Conservation (phyloP, 2,329 filamentous ascomycete species). For the Uncinocarpus reesii region DNA sequence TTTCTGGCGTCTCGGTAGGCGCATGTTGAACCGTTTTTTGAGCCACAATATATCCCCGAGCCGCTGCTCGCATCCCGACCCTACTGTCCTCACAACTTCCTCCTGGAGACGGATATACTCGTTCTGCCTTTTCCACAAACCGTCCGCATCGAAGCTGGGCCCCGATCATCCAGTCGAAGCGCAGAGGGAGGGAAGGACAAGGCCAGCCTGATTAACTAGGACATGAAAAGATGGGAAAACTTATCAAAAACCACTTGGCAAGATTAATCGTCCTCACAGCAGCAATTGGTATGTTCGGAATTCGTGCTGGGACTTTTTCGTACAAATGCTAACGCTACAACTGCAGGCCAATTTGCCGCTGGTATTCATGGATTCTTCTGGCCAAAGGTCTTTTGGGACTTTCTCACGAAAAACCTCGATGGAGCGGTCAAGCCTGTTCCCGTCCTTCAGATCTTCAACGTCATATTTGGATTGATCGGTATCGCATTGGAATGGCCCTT, state of each 20-base stretch:
- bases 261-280: conserved; percentile 85
- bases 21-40: not conserved
- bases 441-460: conserved; percentile 77
- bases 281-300: conserved; percentile 51
- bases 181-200: conserved; percentile 3
- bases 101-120: not conserved
- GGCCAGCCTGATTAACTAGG: conserved; percentile 1
- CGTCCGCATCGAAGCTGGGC: not conserved
- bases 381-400: conserved; percentile 99
- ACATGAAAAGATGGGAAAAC: conserved; percentile 63
- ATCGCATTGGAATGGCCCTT: conserved; percentile 89
- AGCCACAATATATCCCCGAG: conserved; percentile 5
- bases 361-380: conserved; percentile 86
- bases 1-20: conserved; percentile 6
- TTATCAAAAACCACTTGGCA: conserved; percentile 99
- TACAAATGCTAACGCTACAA: not conserved
- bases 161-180: not conserved
- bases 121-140: not conserved
- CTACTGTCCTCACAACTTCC: not conserved
- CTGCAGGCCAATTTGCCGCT: conserved; percentile 71
- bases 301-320: not conserved
- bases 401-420: conserved; percentile 82
- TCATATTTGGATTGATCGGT: conserved; percentile 67
- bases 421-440: conserved; percentile 77
- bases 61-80: not conserved